Base-by-base conservation (phyloP, 805 yeast genomes). In the Ogataea trehaloabstinens region DNA sequence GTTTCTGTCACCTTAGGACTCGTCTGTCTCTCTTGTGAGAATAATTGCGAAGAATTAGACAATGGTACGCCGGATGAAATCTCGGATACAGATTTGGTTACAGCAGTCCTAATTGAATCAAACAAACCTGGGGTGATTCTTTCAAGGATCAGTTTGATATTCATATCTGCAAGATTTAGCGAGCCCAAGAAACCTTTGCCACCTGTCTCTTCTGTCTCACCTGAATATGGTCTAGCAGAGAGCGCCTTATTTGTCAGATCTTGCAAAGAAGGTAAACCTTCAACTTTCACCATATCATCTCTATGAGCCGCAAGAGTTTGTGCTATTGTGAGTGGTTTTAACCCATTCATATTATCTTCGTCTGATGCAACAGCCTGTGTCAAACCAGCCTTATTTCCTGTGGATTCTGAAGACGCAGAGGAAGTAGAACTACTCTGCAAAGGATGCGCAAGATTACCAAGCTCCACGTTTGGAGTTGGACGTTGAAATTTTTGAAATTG, bases 231-330 rank as follows among this genome's bases (percentile, higher is more conserved):
- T 19, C 17, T 19, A 22, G 29, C 17, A 15, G 17, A 7, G 15
- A 27, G 6, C 7, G 17, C 13, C 13, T n/a, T 11, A 21, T 16
- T 32, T 8, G 20, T 20, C 17, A 19, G 12, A 12, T 20, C 17
- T 13, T 20, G 13, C 5, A n/a, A 11, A 13, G 24, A 12, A 7
- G 10, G 20, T 19, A 12, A 17, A 12, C 12, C 30, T 13, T 22
- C 21, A 5, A 15, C 7, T 7, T 39, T 40, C 22, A 24, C 53
- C 73, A 73, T 70, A 7, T 68, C 62, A 3, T 74, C 66, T 28
- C 82, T 58, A 43, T 74, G 74, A 37, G 74, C 49, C 0, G 84
- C 84, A 46, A 78, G 57, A 2, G 82, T 75, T 46, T 78, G 81
- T 0, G 84, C 83, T 35, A 78, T 77, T 2, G 83, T 73, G 20